These are phyloP conservation scores for Aspergillus sclerotioniger DNA, from an alignment of 495 filamentous ascomycete species.

Conservation along the genomic window DNA sequence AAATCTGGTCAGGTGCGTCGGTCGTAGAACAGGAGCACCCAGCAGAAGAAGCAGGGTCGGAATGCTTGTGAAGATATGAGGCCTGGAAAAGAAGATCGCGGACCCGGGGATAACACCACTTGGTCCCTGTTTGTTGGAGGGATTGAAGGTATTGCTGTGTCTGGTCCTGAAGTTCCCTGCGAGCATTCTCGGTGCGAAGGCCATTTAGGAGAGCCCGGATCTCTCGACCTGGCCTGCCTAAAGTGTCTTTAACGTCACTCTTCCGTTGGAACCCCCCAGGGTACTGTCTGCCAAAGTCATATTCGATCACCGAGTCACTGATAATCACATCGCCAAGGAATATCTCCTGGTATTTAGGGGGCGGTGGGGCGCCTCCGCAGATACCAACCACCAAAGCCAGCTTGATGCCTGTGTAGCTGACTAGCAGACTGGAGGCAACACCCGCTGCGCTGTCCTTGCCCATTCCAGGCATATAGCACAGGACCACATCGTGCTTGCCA, in stretches of 20 bases:
- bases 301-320: constrained; percentile 31
- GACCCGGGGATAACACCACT: constrained; percentile 18
- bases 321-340: constrained; percentile 47
- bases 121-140: constrained; percentile 24
- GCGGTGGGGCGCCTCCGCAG: constrained; percentile 27
- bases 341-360: constrained; percentile 13
- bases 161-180: neutral
- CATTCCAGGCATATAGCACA: constrained; percentile 21
- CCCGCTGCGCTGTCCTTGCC: constrained; percentile 20
- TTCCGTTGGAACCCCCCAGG: constrained; percentile 23
- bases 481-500: constrained; percentile 27
- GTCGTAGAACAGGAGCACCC: too few species aligned
- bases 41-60: neutral
- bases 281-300: constrained; percentile 34
- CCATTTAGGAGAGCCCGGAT: neutral
- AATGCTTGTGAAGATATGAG: constrained; percentile 31
- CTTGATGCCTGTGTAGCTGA: constrained; percentile 18
- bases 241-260: constrained; percentile 14
- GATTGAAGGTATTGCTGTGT: neutral
- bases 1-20: neutral
- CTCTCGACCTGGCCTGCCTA: constrained; percentile 9
- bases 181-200: neutral
- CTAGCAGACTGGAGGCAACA: constrained; percentile 16
- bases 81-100: constrained; percentile 29
- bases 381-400: constrained; percentile 28